Percentiles rank a stretch among this genome's conserved stretches.
phyloP scores from a whole-genome alignment of 805 yeast genomes.

The Yamadazyma laniorum region DNA sequence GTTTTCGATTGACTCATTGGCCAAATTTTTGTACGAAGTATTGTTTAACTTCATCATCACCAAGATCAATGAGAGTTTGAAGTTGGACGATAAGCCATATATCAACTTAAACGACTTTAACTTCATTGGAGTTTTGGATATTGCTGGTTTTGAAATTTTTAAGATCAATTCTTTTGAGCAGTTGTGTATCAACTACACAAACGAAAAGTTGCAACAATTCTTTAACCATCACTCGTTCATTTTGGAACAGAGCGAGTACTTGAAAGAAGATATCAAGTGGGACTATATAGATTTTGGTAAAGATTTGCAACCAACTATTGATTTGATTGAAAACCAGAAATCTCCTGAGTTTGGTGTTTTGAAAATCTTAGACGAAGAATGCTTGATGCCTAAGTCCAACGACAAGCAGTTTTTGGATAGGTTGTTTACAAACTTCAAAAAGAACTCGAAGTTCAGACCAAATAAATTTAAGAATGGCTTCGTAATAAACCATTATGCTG shows the following conservation, averaged over 20 bases:
- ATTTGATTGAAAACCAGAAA: slow-evolving; percentile 72
- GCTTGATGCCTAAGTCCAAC: slow-evolving; percentile 87
- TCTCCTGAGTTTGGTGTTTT: slow-evolving; percentile 69
- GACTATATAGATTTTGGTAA: slow-evolving; percentile 89
- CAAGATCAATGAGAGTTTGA: slow-evolving; percentile 67
- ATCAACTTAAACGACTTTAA: slow-evolving; percentile 31
- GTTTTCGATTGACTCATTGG: slow-evolving; percentile 78
- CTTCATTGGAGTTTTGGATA: slow-evolving; percentile 57
- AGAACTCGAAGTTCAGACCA: slow-evolving; percentile 57
- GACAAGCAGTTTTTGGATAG: slow-evolving; percentile 83
- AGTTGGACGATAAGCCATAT: slow-evolving; percentile 23
- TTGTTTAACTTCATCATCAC: slow-evolving; percentile 75
- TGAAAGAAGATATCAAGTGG: slow-evolving; percentile 61
- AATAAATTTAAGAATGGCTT: slow-evolving; percentile 78
- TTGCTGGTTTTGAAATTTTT: slow-evolving; percentile 63
- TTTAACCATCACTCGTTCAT: slow-evolving; percentile 63
- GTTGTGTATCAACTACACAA: slow-evolving; percentile 58
- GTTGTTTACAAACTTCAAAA: slow-evolving; percentile 60
- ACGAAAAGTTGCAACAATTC: slow-evolving; percentile 59
- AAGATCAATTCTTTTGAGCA: slow-evolving; percentile 59
- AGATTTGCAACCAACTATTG: slow-evolving; percentile 92
- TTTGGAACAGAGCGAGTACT: slow-evolving; percentile 57
- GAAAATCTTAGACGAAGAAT: slow-evolving; percentile 88
- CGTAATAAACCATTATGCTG: slow-evolving; percentile 89
- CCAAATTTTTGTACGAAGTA: slow-evolving; percentile 84